Conservation (phyloP, 345 rosid species). For the Geranium rotundifolium region DNA sequence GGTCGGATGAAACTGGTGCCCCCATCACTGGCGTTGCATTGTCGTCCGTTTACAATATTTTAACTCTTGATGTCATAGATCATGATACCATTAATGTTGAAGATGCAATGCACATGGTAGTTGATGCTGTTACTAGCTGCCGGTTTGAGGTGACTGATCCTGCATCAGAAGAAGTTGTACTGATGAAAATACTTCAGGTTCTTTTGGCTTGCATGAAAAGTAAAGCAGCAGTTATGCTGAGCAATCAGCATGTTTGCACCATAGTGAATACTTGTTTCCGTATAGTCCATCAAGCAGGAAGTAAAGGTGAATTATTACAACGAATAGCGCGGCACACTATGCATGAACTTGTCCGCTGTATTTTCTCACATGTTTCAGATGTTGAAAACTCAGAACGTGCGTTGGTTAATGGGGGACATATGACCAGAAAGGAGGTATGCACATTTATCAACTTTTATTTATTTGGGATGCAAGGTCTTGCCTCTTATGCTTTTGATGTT, state of each 20-base stretch:
- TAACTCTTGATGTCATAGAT: conserved; percentile 69
- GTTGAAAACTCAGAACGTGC: conserved; percentile 65
- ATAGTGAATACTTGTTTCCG: conserved; percentile 96
- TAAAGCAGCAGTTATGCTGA: conserved; percentile 80
- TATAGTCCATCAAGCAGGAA: conserved; percentile 91
- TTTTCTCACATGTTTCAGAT: conserved; percentile 79
- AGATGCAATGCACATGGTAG: conserved; percentile 87
- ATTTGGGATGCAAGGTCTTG: conserved; percentile 5
- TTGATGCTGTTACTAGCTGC: conserved; percentile 94
- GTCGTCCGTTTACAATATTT: conserved; percentile 81
- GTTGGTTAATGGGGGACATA: conserved; percentile 55
- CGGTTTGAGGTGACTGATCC: conserved; percentile 98
- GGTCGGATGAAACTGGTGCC: conserved; percentile 91
- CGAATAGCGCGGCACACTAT: conserved; percentile 87
- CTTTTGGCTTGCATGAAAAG: conserved; percentile 89
- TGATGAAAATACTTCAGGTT: conserved; percentile 97
- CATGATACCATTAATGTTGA: conserved; percentile 67
- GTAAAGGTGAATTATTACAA: conserved; percentile 61
- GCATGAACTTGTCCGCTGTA: conserved; percentile 85
- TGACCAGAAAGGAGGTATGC: conserved; percentile 54
- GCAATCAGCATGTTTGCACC: conserved; percentile 96
- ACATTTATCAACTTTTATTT: conserved; percentile 3
- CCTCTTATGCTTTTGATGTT: neutral
- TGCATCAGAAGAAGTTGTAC: conserved; percentile 92
- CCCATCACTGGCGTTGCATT: conserved; percentile 85